Conservation (phyloP, 2,329 filamentous ascomycete genomes). For the Colletotrichum spaethianum region DNA sequence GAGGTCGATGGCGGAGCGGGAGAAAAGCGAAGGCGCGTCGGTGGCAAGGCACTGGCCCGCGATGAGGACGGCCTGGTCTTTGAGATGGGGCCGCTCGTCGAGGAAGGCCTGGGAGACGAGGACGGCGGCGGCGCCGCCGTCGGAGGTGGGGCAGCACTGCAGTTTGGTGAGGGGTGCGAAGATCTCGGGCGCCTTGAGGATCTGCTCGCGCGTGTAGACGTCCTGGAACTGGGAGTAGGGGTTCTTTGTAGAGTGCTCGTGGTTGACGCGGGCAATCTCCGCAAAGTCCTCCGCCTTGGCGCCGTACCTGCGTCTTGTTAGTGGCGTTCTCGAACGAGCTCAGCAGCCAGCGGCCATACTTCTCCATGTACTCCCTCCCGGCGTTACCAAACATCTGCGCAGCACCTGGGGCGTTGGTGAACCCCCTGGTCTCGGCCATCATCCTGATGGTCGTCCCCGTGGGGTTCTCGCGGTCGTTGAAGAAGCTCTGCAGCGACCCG, state of each 20-base stretch:
- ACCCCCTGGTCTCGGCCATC: slow-evolving; percentile 86
- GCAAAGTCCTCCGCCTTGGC: slow-evolving; percentile 90
- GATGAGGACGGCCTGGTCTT: slow-evolving; percentile 86
- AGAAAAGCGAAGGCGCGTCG: slow-evolving; percentile 85
- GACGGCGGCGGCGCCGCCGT: slow-evolving; percentile 90
- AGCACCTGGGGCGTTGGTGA: slow-evolving; percentile 86
- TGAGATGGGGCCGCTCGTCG: slow-evolving; percentile 85
- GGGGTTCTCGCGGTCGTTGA: slow-evolving; percentile 87
- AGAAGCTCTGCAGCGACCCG: slow-evolving; percentile 87
- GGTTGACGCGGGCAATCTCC: slow-evolving; percentile 94
- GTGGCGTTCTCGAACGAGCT: neutral
- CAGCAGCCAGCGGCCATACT: slow-evolving; percentile 63
- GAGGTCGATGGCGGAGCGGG: slow-evolving; percentile 84
- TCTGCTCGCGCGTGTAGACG: slow-evolving; percentile 89
- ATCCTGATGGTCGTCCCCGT: slow-evolving; percentile 80
- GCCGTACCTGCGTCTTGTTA: slow-evolving; percentile 72
- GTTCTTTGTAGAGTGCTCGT: slow-evolving; percentile 91
- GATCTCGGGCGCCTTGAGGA: slow-evolving; percentile 83
- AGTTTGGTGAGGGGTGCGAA: slow-evolving; percentile 93
- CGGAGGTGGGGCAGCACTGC: slow-evolving; percentile 98
- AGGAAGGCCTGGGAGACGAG: slow-evolving; percentile 92
- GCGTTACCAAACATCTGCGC: slow-evolving; percentile 98
- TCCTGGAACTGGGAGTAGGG: slow-evolving; percentile 98
- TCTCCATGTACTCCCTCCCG: slow-evolving; percentile 94
- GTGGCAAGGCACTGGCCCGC: slow-evolving; percentile 92